Conservation (phyloP, 2,329 filamentous ascomycete genomes). For the Fusarium clavum region DNA sequence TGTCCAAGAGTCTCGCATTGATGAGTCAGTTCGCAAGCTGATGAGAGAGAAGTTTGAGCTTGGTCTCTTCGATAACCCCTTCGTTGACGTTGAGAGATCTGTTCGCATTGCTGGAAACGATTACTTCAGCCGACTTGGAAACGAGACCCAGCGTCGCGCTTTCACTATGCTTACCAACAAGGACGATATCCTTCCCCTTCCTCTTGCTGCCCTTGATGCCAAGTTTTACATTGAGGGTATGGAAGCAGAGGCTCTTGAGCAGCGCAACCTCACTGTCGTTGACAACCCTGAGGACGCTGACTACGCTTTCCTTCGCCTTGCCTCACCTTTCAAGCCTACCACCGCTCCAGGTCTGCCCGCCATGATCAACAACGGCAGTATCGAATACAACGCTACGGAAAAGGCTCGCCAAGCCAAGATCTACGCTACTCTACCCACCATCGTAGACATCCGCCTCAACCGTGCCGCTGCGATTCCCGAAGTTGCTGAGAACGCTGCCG, state of each 20-base stretch:
- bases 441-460: slow-evolving; percentile 59
- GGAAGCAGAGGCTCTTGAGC: slow-evolving; percentile 26
- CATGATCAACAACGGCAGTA: slow-evolving; percentile 54
- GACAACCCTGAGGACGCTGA: slow-evolving; percentile 54
- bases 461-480: slow-evolving; percentile 57
- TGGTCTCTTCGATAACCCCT: slow-evolving; percentile 64
- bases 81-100: slow-evolving; percentile 56
- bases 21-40: slow-evolving; percentile 59
- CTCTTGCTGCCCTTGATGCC: slow-evolving; percentile 7
- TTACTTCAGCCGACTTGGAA: slow-evolving; percentile 52
- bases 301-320: slow-evolving; percentile 55
- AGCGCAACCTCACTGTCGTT: slow-evolving; percentile 50
- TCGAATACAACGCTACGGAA: slow-evolving; percentile 53
- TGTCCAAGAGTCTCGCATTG: slow-evolving; percentile 56
- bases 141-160: slow-evolving; percentile 45
- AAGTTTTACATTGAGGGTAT: slow-evolving; percentile 44
- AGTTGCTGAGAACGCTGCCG: slow-evolving; percentile 53
- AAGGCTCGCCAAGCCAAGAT: slow-evolving; percentile 49
- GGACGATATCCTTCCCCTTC: slow-evolving; percentile 39
- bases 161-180: slow-evolving; percentile 47
- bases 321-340: slow-evolving; percentile 51
- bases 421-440: slow-evolving; percentile 53
- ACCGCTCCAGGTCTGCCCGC: slow-evolving; percentile 53
- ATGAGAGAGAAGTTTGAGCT: slow-evolving; percentile 63
- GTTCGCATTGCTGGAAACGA: slow-evolving; percentile 56